Evolutionary conservation across 805 yeast species (phyloP).

Genomic region (Myxozyma nipponensis): DNA sequence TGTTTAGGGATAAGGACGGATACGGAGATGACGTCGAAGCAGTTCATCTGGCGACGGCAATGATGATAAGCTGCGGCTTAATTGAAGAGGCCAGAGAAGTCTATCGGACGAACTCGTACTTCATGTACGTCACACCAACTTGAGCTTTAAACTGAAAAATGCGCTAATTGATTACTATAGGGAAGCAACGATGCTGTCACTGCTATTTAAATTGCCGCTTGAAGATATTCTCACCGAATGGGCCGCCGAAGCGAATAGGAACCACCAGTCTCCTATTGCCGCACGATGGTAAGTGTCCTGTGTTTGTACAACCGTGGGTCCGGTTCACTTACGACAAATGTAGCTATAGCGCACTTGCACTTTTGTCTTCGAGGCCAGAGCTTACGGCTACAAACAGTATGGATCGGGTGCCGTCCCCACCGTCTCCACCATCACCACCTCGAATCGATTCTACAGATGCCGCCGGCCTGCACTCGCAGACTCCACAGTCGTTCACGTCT

Average conservation of each 20-base stretch:
- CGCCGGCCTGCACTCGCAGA: background rate
- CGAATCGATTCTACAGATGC: background rate
- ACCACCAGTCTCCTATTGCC: slow-evolving; percentile 8
- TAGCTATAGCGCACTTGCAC: slow-evolving; percentile 13
- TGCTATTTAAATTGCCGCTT: slow-evolving; percentile 12
- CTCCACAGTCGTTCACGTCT: slow-evolving; percentile 1
- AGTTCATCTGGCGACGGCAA: slow-evolving; percentile 23
- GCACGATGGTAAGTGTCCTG: slow-evolving; percentile 13
- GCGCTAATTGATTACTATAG: slow-evolving; percentile 2
- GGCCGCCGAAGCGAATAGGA: slow-evolving; percentile 11
- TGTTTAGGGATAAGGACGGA: slow-evolving; percentile 17
- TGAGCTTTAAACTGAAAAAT: background rate
- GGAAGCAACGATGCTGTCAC: slow-evolving; percentile 21
- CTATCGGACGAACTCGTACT: slow-evolving; percentile 15
- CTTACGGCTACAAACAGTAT: background rate
- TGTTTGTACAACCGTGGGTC: background rate
- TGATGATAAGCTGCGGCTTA: slow-evolving; percentile 24
- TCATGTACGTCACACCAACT: slow-evolving; percentile 6
- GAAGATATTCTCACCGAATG: slow-evolving; percentile 13
- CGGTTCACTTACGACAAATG: background rate
- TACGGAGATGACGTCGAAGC: slow-evolving; percentile 28
- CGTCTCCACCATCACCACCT: slow-evolving; percentile 1
- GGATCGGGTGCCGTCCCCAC: background rate
- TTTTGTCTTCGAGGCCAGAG: slow-evolving; percentile 7
- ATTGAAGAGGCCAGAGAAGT: slow-evolving; percentile 16